Conservation (phyloP, 805 yeast species). For the Suhomyces kilbournensis region DNA sequence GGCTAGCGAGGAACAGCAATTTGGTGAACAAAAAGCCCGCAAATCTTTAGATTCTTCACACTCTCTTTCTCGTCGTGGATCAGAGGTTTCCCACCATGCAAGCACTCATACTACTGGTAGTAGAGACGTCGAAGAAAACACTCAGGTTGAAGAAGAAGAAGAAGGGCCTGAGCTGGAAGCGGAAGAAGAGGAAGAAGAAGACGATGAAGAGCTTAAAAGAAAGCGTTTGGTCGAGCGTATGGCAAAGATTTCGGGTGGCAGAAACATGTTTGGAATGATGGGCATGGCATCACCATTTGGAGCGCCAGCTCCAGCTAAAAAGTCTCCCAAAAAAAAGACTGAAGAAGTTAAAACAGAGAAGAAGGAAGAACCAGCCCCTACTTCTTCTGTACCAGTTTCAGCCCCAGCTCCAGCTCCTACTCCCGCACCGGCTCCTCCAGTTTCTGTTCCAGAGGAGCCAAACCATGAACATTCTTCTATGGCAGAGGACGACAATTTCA, state of each 20-base stretch:
- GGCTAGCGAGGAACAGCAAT: not conserved
- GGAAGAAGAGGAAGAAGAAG: constrained; percentile 58
- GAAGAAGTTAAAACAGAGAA: not conserved
- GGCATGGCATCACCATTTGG: constrained; percentile 48
- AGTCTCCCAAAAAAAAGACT: constrained; percentile 5
- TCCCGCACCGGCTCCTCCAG: not conserved
- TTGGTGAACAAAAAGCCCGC: not conserved
- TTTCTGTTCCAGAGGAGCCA: constrained; percentile 3
- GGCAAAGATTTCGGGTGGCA: constrained; percentile 93
- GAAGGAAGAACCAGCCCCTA: not conserved
- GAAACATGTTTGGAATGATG: constrained; percentile 76
- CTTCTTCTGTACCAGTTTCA: not conserved
- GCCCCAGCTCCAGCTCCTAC: not conserved
- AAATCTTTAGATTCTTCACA: constrained; percentile 4
- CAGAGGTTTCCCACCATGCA: not conserved
- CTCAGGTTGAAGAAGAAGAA: constrained; percentile 15
- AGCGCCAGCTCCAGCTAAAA: constrained; percentile 13
- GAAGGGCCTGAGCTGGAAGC: constrained; percentile 11
- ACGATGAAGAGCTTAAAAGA: constrained; percentile 73
- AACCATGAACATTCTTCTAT: constrained; percentile 9
- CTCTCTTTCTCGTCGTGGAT: not conserved
- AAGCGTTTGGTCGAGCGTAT: constrained; percentile 82
- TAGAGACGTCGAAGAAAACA: constrained; percentile 8
- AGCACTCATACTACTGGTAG: constrained; percentile 4
- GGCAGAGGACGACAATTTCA: constrained; percentile 23